Evolutionary conservation across 129 eudicot species (phyloP).

Genomic region (Heracleum sosnowskyi): DNA sequence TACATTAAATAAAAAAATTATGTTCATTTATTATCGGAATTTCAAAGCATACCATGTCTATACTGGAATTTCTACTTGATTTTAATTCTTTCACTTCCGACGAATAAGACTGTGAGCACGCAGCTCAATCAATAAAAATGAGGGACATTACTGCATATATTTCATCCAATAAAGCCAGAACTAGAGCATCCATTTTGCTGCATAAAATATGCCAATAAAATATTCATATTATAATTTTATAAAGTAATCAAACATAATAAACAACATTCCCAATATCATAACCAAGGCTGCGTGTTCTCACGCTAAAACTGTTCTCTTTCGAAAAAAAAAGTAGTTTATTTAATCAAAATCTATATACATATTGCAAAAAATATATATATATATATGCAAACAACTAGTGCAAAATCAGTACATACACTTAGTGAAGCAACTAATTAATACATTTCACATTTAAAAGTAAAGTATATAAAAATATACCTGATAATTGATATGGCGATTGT

Average conservation of each 20-base stretch:
- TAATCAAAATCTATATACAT: too few species aligned
- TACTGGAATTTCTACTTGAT: not conserved
- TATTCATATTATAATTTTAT: not conserved
- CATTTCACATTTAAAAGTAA: not conserved
- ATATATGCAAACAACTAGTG: not conserved
- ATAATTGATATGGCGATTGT: conserved; percentile 4
- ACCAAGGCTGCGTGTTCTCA: not conserved
- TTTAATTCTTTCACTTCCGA: not conserved
- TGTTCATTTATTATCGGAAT: too few species aligned
- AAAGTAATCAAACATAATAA: not conserved
- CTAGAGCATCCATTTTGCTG: not conserved
- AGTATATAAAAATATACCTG: not conserved
- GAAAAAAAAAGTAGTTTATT: too few species aligned
- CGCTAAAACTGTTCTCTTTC: not conserved
- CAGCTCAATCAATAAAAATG: too few species aligned
- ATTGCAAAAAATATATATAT: too few species aligned
- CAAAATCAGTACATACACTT: too few species aligned
- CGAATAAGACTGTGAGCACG: not conserved
- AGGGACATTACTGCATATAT: not conserved
- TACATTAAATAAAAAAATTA: not conserved
- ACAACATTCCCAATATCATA: not conserved
- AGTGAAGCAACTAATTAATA: not conserved
- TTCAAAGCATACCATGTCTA: too few species aligned
- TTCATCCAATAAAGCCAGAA: not conserved
- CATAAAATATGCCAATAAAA: not conserved